These are phyloP conservation scores for Aureobasidium sp. DNA, from an alignment of 2,329 filamentous ascomycete species.

Conservation along the genomic window DNA sequence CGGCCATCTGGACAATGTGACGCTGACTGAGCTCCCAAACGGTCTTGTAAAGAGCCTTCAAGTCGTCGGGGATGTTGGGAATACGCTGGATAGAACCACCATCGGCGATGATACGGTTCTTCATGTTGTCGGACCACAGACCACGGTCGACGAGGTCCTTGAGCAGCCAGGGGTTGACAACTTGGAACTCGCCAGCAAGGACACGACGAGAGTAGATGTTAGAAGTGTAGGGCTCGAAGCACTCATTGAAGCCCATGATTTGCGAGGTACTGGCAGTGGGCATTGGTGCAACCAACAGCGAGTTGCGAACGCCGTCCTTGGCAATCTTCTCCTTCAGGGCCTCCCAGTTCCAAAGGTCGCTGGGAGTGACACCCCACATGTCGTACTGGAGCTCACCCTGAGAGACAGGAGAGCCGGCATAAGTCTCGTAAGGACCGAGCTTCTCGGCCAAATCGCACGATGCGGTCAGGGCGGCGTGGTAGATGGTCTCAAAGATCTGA, in stretches of 20 bases:
- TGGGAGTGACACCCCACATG: conserved; percentile 94
- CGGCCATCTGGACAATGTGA: conserved; percentile 93
- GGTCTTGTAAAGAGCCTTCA: conserved; percentile 98
- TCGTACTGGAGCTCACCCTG: conserved; percentile 96
- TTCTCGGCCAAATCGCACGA: conserved; percentile 81
- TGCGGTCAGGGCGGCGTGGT: conserved; percentile 86
- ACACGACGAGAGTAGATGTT: conserved; percentile 99
- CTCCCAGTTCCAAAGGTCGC: conserved; percentile 95
- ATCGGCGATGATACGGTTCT: conserved; percentile 98
- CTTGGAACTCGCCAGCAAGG: conserved; percentile 95
- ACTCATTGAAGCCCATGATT: conserved; percentile 98
- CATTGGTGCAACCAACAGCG: conserved; percentile 91
- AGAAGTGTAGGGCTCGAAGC: conserved; percentile 98
- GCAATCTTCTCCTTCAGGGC: conserved; percentile 83
- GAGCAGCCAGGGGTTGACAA: conserved; percentile 97
- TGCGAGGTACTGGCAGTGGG: conserved; percentile 95
- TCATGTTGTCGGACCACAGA: conserved; percentile 99
- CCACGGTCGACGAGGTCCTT: conserved; percentile 98
- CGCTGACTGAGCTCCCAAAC: conserved; percentile 99
- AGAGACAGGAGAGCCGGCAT: conserved; percentile 87
- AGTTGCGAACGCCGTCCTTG: conserved; percentile 91
- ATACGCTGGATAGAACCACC: conserved; percentile 95
- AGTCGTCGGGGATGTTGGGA: conserved; percentile 88
- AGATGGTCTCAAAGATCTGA: conserved; percentile 99
- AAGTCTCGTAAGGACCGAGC: conserved; percentile 79